A percentile compares a stretch with the other conserved stretches of the same genome.
Evolutionary conservation across 129 eudicot genomes (phyloP).

Genomic region (Arctium lappa): DNA sequence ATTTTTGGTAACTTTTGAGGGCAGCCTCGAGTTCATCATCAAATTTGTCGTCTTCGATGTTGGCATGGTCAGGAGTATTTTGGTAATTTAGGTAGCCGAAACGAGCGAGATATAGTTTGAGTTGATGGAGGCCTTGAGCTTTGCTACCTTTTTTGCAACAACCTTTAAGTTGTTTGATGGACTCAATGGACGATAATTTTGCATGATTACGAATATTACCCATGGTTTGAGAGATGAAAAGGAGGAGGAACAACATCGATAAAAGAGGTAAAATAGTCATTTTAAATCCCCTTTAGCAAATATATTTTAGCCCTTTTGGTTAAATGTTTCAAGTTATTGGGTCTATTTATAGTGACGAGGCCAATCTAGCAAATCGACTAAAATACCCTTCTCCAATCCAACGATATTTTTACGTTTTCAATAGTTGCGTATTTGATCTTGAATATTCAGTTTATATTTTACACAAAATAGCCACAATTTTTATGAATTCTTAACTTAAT

Average conservation of each 20-base stretch:
- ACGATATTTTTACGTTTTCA: background rate
- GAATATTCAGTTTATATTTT: background rate
- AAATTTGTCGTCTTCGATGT: background rate
- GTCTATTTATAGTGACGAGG: too few relatives aligned
- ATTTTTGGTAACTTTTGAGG: conserved; percentile 18
- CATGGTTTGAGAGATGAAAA: background rate
- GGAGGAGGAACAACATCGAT: background rate
- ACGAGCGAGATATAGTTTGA: conserved; percentile 8
- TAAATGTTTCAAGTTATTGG: background rate
- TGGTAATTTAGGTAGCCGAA: conserved; percentile 21
- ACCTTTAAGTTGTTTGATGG: conserved; percentile 9
- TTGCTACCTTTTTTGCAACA: background rate
- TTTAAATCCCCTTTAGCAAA: background rate
- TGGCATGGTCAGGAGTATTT: background rate
- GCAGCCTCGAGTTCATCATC: conserved; percentile 22
- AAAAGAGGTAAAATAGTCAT: background rate
- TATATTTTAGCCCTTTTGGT: background rate
- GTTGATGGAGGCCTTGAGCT: conserved; percentile 13
- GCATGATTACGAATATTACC: background rate
- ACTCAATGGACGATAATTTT: too few relatives aligned
- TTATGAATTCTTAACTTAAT: too few relatives aligned
- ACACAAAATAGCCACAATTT: background rate
- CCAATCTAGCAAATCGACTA: too few relatives aligned
- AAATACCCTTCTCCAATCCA: background rate
- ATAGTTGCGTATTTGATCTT: background rate